These are phyloP conservation scores for Papiliotrema flavescens DNA, from an alignment of 1,284 basidiomycete genomes.

Conservation along the genomic window DNA sequence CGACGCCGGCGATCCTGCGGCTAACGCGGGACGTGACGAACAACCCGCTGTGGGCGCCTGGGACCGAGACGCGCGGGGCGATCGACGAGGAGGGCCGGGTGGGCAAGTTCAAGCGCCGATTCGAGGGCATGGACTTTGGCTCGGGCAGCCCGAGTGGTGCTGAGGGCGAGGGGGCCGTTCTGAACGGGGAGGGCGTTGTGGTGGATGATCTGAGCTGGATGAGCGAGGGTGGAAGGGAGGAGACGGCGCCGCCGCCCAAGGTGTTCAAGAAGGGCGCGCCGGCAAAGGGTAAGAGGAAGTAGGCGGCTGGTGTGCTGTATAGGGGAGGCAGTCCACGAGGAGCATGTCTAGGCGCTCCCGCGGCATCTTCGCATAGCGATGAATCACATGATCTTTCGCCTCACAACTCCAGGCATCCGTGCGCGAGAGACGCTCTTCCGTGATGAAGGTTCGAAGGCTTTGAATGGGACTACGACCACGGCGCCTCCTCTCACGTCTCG, in stretches of 20 bases:
- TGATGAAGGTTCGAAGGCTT: too few relatives aligned
- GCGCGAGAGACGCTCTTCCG: too few relatives aligned
- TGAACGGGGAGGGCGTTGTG: constrained; percentile 5
- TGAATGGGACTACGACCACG: too few relatives aligned
- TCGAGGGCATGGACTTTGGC: constrained; percentile 52
- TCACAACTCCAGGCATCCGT: too few relatives aligned
- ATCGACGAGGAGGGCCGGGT: constrained; percentile 72
- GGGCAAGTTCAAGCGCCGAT: constrained; percentile 72
- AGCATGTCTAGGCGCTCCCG: too few relatives aligned
- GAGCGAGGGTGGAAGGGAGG: constrained; percentile 46
- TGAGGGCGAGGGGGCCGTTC: constrained; percentile 3
- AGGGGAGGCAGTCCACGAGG: too few relatives aligned
- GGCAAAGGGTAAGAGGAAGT: constrained; percentile 30
- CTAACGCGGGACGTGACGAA: constrained; percentile 80
- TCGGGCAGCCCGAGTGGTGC: neutral
- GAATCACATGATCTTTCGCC: too few relatives aligned
- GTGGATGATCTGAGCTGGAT: constrained; percentile 43
- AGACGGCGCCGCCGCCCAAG: constrained; percentile 37
- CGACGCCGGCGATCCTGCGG: constrained; percentile 62
- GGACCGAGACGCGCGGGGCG: constrained; percentile 48
- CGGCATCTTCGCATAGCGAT: too few relatives aligned
- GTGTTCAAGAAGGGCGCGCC: constrained; percentile 20
- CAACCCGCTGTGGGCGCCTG: constrained; percentile 67
- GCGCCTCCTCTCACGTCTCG: too few relatives aligned
- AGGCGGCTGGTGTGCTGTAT: constrained; percentile 13